Conservation (phyloP, 441 rosid genomes). For the Gossypium schwendimanii region DNA sequence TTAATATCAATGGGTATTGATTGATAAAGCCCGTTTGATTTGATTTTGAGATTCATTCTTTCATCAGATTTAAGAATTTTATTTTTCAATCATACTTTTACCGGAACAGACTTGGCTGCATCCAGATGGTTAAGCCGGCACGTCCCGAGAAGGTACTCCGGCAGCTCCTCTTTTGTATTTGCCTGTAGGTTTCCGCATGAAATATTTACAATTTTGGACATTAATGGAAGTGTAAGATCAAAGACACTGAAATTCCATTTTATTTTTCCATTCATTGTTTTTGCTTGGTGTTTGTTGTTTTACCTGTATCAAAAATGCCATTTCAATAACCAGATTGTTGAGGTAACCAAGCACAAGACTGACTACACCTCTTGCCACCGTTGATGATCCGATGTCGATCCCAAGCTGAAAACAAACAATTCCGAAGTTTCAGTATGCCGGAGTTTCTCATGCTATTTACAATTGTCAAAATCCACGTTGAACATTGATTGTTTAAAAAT, state of each 20-base stretch:
- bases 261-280: constrained; percentile 12
- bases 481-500: background rate
- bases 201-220: background rate
- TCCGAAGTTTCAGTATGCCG: background rate
- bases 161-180: constrained; percentile 84
- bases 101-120: constrained; percentile 54
- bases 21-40: background rate
- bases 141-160: constrained; percentile 83
- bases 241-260: background rate
- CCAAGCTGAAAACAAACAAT: constrained; percentile 55
- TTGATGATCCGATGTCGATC: constrained; percentile 85
- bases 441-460: background rate
- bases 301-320: constrained; percentile 96
- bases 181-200: constrained; percentile 39
- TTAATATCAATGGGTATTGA: background rate
- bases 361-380: constrained; percentile 94
- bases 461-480: background rate
- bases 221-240: background rate
- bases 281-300: background rate
- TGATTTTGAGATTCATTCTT: constrained; percentile 1
- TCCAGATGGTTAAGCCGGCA: constrained; percentile 88
- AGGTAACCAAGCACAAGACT: constrained; percentile 96
- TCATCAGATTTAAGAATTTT: background rate
- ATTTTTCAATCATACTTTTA: constrained; percentile 29
- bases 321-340: constrained; percentile 85